phyloP scores from a whole-genome alignment of 257 asterid species.

The Plantago ovata region DNA sequence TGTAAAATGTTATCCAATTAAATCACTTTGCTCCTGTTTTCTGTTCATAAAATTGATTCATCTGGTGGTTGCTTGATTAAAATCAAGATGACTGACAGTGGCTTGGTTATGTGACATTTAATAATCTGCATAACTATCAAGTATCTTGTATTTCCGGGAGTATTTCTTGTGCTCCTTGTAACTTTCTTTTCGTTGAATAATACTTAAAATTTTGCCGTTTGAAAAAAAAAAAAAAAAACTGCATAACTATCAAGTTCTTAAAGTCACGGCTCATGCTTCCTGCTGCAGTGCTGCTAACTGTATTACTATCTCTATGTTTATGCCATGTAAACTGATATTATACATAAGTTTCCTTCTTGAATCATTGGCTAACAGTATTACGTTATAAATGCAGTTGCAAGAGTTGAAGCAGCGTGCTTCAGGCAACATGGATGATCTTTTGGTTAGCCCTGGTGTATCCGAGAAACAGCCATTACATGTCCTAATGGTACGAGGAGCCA shows the following conservation, averaged over 20 bases:
- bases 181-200: no score
- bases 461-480: constrained; percentile 92
- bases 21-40: neutral
- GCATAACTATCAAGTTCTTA: no score
- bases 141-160: no score
- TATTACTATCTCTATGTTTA: neutral
- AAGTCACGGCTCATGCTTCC: constrained; percentile 5
- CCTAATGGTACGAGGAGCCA: constrained; percentile 67
- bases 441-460: constrained; percentile 78
- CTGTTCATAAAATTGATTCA: neutral
- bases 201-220: no score
- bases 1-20: neutral
- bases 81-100: neutral
- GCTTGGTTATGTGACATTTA: neutral
- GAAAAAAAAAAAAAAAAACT: no score
- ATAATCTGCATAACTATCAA: neutral
- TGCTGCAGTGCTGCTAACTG: constrained; percentile 1
- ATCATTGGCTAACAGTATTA: constrained; percentile 24
- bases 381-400: constrained; percentile 62
- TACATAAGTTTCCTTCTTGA: neutral
- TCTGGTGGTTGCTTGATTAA: constrained; percentile 4
- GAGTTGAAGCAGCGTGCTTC: constrained; percentile 87
- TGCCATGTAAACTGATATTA: neutral
- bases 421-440: constrained; percentile 69
- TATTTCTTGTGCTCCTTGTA: no score